A percentile compares a stretch with the other conserved stretches of the same genome.
Conservation (phyloP, 2,329 filamentous ascomycete genomes). For the Cladosporium velox region DNA sequence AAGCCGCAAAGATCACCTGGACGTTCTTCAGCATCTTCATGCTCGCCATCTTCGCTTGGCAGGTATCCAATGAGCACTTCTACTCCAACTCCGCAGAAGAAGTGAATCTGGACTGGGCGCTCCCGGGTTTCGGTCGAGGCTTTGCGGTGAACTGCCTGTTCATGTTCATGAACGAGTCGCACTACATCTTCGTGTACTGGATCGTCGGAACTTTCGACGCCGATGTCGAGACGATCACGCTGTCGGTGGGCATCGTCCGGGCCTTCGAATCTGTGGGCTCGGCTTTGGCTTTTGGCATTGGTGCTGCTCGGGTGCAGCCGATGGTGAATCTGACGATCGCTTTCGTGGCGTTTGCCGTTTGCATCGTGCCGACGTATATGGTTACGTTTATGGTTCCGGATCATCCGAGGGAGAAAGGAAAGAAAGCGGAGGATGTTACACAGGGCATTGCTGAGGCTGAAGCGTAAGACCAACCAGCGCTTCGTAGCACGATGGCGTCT, state of each 20-base stretch:
- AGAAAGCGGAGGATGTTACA: not conserved
- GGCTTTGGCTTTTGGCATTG: constrained; percentile 9
- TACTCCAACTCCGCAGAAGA: not conserved
- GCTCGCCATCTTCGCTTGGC: constrained; percentile 1
- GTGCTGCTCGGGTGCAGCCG: not conserved
- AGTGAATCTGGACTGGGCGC: not conserved
- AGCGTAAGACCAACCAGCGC: not conserved
- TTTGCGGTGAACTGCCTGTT: constrained; percentile 3
- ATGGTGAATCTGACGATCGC: not conserved
- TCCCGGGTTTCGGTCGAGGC: not conserved
- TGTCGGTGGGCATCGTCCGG: not conserved
- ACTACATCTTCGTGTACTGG: constrained; percentile 10
- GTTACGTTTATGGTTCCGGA: not conserved
- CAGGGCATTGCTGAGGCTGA: not conserved
- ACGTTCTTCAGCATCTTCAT: not conserved
- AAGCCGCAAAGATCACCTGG: not conserved
- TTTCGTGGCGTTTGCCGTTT: not conserved
- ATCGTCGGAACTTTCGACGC: not conserved
- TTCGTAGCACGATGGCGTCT: too few species aligned
- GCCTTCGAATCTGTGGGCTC: not conserved
- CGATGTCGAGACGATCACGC: constrained; percentile 1
- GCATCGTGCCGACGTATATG: not conserved
- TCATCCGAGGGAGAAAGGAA: not conserved
- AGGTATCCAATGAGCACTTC: not conserved
- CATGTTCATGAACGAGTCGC: constrained; percentile 12